Base-by-base conservation (phyloP, 2,329 filamentous ascomycete species). In the Sclerotinia borealis region DNA sequence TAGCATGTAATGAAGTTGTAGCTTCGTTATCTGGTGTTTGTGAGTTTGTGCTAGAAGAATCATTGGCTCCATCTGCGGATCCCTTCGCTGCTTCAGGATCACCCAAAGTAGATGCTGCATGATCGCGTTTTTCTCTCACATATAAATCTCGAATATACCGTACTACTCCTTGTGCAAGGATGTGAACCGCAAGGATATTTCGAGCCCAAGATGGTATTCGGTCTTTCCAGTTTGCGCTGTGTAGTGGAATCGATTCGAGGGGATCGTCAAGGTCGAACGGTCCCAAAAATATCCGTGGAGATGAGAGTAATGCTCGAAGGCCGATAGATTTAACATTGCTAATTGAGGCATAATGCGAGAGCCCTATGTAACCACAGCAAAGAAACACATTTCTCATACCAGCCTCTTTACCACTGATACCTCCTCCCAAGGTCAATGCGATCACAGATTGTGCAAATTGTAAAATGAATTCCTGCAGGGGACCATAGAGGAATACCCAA, bases 371-470 rank as follows among this genome's bases (percentile, higher is more conserved):
- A 68, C 83, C 78, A 68, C 90, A 83, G 74, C 88, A 92, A 47
- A 88, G 84, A 58, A 90, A 81, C 52, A 91, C 85, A 72, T 89
- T 91, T 71, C 87, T 86, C 62, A 87, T 87, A 5, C 88, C 86
- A 59, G 87, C 86, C 65, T 87, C 84, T 69, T 83, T 84, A 9
- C 86, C 85, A 67, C 83, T 86, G 9, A 86, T 89, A 64, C 92
- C 92, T 65, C 92, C 93, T 66, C 93, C 93, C 13, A 97, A 80
- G 0, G 92, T 96, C 64, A 96, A 86, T 64, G 93, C 93, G 73
- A 97, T 96, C 73, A 96, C 92, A 64, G 93, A 91, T 76, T 97
- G 93, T 65, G 93, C 92, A 59, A 96, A 83, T 74, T 97, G 93
- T 70, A 97, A 82, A 64, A 93, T 89, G 72, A 96, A 88, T 73